phyloP scores from a whole-genome alignment of 1,284 basidiomycete species.

The Takashimella tepidaria region DNA sequence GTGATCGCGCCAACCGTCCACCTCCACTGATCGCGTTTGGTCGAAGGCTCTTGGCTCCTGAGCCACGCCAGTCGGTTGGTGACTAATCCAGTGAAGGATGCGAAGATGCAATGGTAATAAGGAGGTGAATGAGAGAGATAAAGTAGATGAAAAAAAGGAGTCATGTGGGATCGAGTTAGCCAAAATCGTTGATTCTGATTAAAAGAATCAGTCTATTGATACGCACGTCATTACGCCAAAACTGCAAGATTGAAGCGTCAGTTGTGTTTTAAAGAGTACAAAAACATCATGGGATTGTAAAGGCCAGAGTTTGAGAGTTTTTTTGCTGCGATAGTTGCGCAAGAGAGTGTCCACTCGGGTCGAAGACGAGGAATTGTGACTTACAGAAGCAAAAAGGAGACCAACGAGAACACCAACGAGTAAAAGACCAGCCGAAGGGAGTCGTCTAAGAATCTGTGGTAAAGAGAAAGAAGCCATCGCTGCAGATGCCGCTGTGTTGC shows the following conservation, averaged over 20 bases:
- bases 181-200: too few species aligned
- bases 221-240: not conserved
- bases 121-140: not conserved
- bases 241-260: not conserved
- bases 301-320: too few species aligned
- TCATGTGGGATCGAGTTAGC: too few species aligned
- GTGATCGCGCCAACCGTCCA: conserved; percentile 28
- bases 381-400: conserved; percentile 45
- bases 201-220: too few species aligned
- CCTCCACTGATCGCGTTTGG: conserved; percentile 26
- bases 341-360: too few species aligned
- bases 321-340: too few species aligned
- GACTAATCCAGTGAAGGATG: conserved; percentile 13
- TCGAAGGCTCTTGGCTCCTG: conserved; percentile 24
- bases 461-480: conserved; percentile 20
- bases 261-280: too few species aligned
- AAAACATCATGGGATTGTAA: too few species aligned
- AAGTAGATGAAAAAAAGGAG: too few species aligned
- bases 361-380: conserved; percentile 12
- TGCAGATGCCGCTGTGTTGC: not conserved
- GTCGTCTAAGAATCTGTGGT: conserved; percentile 27
- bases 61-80: conserved; percentile 26
- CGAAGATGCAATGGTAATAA: not conserved
- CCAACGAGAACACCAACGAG: conserved; percentile 49
- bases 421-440: conserved; percentile 46